Evolutionary conservation across 306 rosid genomes (phyloP), one percentile per base, ranked within the genome.

Genomic region (Vachellia pachyceras): DNA sequence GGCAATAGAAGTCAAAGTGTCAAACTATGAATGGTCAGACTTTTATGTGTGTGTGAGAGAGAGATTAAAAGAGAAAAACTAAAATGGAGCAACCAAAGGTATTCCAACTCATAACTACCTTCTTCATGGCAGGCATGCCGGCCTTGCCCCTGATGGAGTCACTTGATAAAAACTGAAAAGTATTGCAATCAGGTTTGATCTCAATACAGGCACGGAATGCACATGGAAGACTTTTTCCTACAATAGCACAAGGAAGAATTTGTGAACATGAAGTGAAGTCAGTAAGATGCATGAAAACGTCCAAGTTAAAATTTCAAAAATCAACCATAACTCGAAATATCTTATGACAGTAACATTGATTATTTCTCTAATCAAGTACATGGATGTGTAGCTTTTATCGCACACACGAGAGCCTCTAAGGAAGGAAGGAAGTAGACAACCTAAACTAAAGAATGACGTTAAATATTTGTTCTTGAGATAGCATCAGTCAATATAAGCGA

Each of bases 101-200:
- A 78, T 36, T 20, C 33, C 55, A 87, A 68, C 49, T 45, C 55
- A 22, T 46, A 79, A 54, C 77, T 84, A 91, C 97, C 97, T 92
- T 88, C 79, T 83, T 90, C 87, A 83, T 83, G 69, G 82, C 80
- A 33, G 91, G 90, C 87, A 92, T 88, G 82, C 77, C 23, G 91
- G 90, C 87, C 89, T 88, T 84, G 73, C 86, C 80, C 84, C 82
- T 37, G 69, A 47, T 18, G 77, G 52, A 40, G 79, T 45, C 72
- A 70, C 84, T 45, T 52, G 72, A 64, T 63, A 9, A 66, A 65
- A n/a, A 80, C 49, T 35, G 72, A 67, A 67, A 39, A 39, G 46
- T 11, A 18, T 35, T 60, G 63, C 13, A 80, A 86, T 74, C 72
- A 64, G 76, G 72, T 46, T 20, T 58, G 22, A 61, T 76, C 65